Percentiles rank a stretch among this genome's conserved stretches.
Evolutionary conservation across 169 alveolate genomes (phyloP).

Genomic region (Plasmodium relictum): DNA sequence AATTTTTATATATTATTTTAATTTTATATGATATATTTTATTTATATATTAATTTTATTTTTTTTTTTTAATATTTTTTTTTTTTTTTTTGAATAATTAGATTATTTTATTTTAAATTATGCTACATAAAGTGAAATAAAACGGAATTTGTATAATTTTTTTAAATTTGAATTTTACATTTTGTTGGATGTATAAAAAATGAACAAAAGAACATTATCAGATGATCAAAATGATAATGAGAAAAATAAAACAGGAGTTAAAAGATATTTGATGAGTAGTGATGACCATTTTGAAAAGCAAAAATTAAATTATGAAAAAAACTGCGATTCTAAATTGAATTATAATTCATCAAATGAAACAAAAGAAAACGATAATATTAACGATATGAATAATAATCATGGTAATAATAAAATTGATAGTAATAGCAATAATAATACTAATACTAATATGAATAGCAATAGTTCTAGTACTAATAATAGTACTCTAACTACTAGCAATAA

Average conservation of each 20-base stretch:
- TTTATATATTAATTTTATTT: no score
- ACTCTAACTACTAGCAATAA: not conserved
- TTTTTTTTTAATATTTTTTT: no score
- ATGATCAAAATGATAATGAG: constrained; percentile 38
- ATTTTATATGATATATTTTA: no score
- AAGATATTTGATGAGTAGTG: constrained; percentile 57
- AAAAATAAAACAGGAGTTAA: constrained; percentile 63
- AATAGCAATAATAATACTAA: not conserved
- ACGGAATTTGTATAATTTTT: no score
- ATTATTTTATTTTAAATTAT: no score
- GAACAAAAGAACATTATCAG: constrained; percentile 62
- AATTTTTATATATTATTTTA: no score
- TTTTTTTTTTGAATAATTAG: no score
- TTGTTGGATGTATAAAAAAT: constrained; percentile 4
- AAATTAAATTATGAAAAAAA: constrained; percentile 39
- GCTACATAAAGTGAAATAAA: no score
- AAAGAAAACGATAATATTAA: constrained; percentile 8
- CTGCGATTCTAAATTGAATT: constrained; percentile 11
- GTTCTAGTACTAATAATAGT: not conserved
- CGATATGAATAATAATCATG: not conserved
- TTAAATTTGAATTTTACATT: no score
- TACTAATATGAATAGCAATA: not conserved
- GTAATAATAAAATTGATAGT: not conserved
- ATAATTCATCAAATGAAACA: constrained; percentile 19
- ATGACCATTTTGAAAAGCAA: constrained; percentile 42